phyloP scores from a whole-genome alignment of 495 filamentous ascomycete species.

The Tuber brumale region DNA sequence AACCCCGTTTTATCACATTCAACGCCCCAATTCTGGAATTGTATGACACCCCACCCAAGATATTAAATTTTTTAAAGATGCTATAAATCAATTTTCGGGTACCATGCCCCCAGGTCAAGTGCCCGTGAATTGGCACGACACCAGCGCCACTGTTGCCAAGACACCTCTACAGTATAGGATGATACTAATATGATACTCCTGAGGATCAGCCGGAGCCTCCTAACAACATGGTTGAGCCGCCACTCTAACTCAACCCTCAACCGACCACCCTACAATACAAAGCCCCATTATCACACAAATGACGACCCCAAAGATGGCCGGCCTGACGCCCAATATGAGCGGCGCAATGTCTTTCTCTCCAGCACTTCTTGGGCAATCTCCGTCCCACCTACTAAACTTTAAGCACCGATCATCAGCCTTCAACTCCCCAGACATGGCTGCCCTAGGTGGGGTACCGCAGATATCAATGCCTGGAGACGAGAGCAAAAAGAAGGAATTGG shows the following conservation, averaged over 20 bases:
- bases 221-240: not conserved
- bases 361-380: slow-evolving; percentile 36
- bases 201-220: not conserved
- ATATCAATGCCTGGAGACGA: slow-evolving; percentile 29
- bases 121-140: not conserved
- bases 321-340: slow-evolving; percentile 30
- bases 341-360: slow-evolving; percentile 36
- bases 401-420: slow-evolving; percentile 37
- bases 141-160: not conserved
- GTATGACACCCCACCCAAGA: not conserved
- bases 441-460: slow-evolving; percentile 13
- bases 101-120: not conserved
- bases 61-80: not conserved
- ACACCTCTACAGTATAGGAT: too few species aligned
- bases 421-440: slow-evolving; percentile 29
- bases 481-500: slow-evolving; percentile 39
- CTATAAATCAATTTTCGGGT: not conserved
- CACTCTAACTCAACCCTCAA: not conserved
- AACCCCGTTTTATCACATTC: not conserved
- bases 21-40: not conserved
- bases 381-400: slow-evolving; percentile 26
- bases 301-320: slow-evolving; percentile 37
- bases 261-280: not conserved
- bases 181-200: too few species aligned
- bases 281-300: slow-evolving; percentile 1